Base-by-base conservation (phyloP, 169 alveolate genomes). In the Eimeria sp. region DNA sequence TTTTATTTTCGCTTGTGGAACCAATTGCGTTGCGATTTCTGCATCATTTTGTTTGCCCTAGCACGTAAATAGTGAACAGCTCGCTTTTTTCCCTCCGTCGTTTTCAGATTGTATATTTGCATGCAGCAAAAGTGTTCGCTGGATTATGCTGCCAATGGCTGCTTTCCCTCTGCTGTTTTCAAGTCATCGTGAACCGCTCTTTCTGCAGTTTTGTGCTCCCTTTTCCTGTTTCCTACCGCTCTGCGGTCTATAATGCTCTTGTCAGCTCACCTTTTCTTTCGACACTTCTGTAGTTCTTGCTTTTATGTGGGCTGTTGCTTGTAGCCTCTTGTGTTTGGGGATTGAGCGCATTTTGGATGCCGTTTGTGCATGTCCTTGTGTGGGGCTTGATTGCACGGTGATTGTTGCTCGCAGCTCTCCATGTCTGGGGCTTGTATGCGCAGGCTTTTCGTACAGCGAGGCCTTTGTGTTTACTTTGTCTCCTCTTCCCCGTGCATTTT, bases 401-500 rank as follows among this genome's bases (percentile, higher is more conserved):
- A 40, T 43, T 76, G 63, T 34, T 75, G 54, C 51, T 45, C 57
- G 10, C 27, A 14, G 65, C 51, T 49, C 20, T 34, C 34, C 18
- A 18, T 49, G 57, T 76, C 6, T 49, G 57, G 87, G 20, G 34
- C 18, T 5, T 70, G 78, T 49, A 51, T 43, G 89, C 49, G 34
- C 70, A 80, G 89, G 67, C 89, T 49, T 80, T 49, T 45, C 61
- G 54, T 72, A 89, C 80, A 57, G 86, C 61, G 89, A 90, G 27
- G 78, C 94, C 63, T 94, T 94, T 43, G 91, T 86, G 43, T 84
- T 34, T 54, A 84, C 82, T 70, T 58, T 92, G 67, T 27, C 47
- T 25, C 96, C 96, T 25, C n/a, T 27, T 43, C 87, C 84, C 30
- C 70, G 70, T 13, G 96, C 86, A 22, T 92, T 75, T 57, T 83